Evolutionary conservation across 1,139 yeast genomes (phyloP), one percentile per base, ranked within the genome.

Genomic region (Hyphopichia buzzinii): DNA sequence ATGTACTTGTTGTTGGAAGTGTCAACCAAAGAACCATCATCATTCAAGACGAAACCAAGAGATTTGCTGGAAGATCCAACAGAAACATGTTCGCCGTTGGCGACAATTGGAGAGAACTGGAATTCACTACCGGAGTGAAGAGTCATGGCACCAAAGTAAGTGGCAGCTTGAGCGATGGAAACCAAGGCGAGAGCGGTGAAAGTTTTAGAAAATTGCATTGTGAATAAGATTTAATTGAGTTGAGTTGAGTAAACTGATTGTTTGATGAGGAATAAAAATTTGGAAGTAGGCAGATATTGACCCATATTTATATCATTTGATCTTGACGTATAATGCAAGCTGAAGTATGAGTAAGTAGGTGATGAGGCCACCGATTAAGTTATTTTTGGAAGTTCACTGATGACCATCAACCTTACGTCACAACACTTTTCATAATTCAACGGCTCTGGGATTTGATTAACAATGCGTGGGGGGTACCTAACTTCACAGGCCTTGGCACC

Each of bases 51-150:
- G 19, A 39, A 54, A 34, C 26, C 36, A 10, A 57, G 49, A 15
- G 54, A 36, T 22, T 46, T 42, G 39, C 52, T 57, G 26, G 46
- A 49, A 34, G 39, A 48, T 29, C 34, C 30, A 21, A 38, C 52
- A 36, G 23, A 37, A 38, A 41, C 39, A 21, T 37, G 41, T 8
- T 40, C 41, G n/a, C 53, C 55, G 10, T 41, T 40, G 11, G 50
- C 45, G 17, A 55, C 50, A 34, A 55, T 31, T 19, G 38, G 15
- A 24, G 39, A 31, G 43, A 47, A 54, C 26, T 57, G 62, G 46
- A 47, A 53, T 4, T 36, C 33, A n/a, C 60, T 43, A 13, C 62
- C 64, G 7, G 62, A 54, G 32, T 53, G 51, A 28, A 57, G 52
- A 14, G 53, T 42, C 26, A 56, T 32, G 19, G 54, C 43, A 15